These are phyloP conservation scores for Aspergillus neotritici DNA, from an alignment of 2,329 filamentous ascomycete genomes.

Conservation along the genomic window DNA sequence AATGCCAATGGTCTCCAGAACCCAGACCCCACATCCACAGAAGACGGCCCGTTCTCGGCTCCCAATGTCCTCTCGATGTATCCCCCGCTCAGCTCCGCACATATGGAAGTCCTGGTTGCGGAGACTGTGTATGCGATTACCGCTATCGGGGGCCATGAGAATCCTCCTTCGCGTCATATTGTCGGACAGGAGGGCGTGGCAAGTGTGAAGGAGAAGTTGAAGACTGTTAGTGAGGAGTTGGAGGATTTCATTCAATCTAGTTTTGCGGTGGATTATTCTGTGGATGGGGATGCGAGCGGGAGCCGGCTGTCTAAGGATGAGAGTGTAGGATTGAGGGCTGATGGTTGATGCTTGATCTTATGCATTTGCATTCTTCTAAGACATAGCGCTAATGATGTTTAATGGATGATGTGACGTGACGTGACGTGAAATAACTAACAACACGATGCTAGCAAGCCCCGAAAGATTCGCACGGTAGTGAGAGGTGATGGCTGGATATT, in stretches of 20 bases:
- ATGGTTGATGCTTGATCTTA: conserved; percentile 13
- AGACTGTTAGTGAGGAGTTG: conserved; percentile 90
- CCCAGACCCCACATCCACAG: conserved; percentile 20
- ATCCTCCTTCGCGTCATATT: conserved; percentile 89
- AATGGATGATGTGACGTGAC: too few relatives aligned
- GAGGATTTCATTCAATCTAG: conserved; percentile 95
- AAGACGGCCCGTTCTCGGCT: conserved; percentile 33
- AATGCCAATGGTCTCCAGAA: conserved; percentile 9
- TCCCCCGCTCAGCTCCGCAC: conserved; percentile 61
- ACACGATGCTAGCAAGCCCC: too few relatives aligned
- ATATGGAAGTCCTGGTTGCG: conserved; percentile 68
- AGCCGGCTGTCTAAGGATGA: conserved; percentile 17
- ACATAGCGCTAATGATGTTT: neutral
- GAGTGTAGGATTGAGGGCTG: conserved; percentile 9
- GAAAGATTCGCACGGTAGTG: too few relatives aligned
- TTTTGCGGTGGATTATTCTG: conserved; percentile 63
- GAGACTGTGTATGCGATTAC: conserved; percentile 89
- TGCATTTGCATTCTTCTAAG: conserved; percentile 1
- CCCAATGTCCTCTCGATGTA: conserved; percentile 61
- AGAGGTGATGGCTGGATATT: too few relatives aligned
- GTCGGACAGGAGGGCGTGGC: conserved; percentile 83
- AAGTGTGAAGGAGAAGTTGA: conserved; percentile 91
- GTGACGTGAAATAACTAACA: too few relatives aligned
- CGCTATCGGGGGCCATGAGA: conserved; percentile 91
- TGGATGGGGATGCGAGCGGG: conserved; percentile 24